These are phyloP conservation scores for Crithidia acanthocephali DNA, from an alignment of 208 protist genomes.

Conservation along the genomic window DNA sequence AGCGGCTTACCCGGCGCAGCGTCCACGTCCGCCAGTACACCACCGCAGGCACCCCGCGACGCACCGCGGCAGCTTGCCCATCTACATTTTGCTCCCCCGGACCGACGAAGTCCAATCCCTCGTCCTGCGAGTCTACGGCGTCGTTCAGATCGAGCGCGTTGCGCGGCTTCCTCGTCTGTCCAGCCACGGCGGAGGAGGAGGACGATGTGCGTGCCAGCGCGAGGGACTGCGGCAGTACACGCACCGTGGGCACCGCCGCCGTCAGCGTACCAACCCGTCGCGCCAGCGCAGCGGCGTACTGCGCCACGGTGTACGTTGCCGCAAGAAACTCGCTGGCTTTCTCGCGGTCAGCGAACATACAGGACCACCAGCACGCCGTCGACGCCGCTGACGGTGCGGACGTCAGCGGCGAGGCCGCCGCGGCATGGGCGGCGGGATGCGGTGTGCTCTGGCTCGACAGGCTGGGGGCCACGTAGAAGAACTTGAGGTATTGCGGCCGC, in stretches of 20 bases:
- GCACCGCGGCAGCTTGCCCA: background rate
- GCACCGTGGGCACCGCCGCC: slow-evolving; percentile 16
- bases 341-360: slow-evolving; percentile 37
- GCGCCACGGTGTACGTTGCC: slow-evolving; percentile 37
- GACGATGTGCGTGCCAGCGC: too few relatives aligned
- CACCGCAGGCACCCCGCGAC: background rate
- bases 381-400: background rate
- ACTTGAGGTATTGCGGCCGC: slow-evolving; percentile 29
- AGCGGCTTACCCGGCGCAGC: slow-evolving; percentile 39
- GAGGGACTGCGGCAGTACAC: too few relatives aligned
- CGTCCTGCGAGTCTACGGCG: too few relatives aligned
- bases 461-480: slow-evolving; percentile 2
- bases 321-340: slow-evolving; percentile 49
- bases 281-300: slow-evolving; percentile 33
- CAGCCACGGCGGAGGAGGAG: too few relatives aligned
- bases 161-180: too few relatives aligned
- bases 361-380: slow-evolving; percentile 28
- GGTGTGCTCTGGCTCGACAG: background rate
- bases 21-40: slow-evolving; percentile 41
- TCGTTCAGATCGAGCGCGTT: too few relatives aligned
- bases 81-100: too few relatives aligned
- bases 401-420: background rate
- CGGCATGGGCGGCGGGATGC: too few relatives aligned
- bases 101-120: too few relatives aligned
- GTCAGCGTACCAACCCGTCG: slow-evolving; percentile 9